These are phyloP conservation scores for Suillus spraguei DNA, from an alignment of 768 basidiomycete genomes.

Conservation along the genomic window DNA sequence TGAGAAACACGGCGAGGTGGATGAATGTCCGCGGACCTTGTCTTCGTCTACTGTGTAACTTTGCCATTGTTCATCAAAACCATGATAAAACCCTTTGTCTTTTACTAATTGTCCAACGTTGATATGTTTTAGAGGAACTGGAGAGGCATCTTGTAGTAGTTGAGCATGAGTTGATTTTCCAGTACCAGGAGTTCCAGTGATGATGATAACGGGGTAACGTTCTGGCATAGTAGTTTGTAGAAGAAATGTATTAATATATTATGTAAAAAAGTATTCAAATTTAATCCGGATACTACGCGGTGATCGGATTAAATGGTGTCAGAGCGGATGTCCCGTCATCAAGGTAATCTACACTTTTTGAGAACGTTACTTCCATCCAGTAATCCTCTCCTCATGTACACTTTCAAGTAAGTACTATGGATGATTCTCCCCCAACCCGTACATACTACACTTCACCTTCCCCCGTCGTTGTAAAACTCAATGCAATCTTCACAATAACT, in stretches of 20 bases:
- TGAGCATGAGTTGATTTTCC: conserved; percentile 95
- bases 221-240: neutral
- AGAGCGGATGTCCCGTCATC: neutral
- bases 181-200: conserved; percentile 94
- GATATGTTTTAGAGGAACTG: conserved; percentile 73
- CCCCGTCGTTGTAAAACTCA: conserved; percentile 44
- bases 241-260: too few species aligned
- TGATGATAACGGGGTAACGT: conserved; percentile 53
- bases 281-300: neutral
- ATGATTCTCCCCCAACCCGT: neutral
- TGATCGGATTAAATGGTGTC: conserved; percentile 1
- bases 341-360: conserved; percentile 14
- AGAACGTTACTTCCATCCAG: neutral
- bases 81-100: conserved; percentile 75
- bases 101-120: conserved; percentile 93
- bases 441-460: too few species aligned
- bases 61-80: conserved; percentile 95
- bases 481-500: conserved; percentile 51
- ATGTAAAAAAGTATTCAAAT: too few species aligned
- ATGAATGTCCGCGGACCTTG: conserved; percentile 56
- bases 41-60: conserved; percentile 95
- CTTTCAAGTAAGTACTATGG: neutral
- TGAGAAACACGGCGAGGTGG: neutral
- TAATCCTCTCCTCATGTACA: neutral
- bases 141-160: conserved; percentile 74